Evolutionary conservation across 1,139 yeast species (phyloP).

Genomic region (Martiniozyma asiatica): DNA sequence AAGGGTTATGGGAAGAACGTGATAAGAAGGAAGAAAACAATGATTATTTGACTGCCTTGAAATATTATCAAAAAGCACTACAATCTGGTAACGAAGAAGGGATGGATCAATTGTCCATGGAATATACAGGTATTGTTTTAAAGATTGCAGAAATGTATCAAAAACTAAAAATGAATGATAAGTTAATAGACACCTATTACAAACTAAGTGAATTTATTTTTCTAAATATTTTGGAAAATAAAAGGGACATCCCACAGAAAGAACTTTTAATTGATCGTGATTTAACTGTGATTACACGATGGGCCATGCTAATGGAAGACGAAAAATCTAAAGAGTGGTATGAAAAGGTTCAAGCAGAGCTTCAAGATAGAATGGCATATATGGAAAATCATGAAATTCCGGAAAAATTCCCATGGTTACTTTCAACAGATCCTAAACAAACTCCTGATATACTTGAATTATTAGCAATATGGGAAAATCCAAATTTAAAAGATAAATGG

Average conservation of each 20-base stretch:
- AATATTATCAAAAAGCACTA: conserved; percentile 46
- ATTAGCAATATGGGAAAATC: conserved; percentile 10
- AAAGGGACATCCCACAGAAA: conserved; percentile 14
- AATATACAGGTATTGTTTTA: conserved; percentile 76
- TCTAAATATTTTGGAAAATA: conserved; percentile 16
- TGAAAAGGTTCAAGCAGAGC: conserved; percentile 8
- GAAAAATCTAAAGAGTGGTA: conserved; percentile 7
- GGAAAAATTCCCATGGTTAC: conserved; percentile 9
- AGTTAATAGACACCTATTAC: conserved; percentile 14
- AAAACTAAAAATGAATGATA: conserved; percentile 17
- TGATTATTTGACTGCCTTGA: conserved; percentile 55
- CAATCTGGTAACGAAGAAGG: conserved; percentile 30
- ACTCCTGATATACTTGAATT: conserved; percentile 13
- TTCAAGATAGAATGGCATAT: conserved; percentile 15
- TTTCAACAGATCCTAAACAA: background rate
- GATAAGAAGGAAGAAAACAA: conserved; percentile 52
- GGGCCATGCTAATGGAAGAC: conserved; percentile 14
- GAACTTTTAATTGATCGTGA: conserved; percentile 19
- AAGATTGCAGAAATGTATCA: conserved; percentile 75
- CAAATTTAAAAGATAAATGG: conserved; percentile 6
- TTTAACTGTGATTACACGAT: conserved; percentile 17
- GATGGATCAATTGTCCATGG: conserved; percentile 49
- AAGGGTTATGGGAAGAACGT: conserved; percentile 78
- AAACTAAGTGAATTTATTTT: conserved; percentile 18
- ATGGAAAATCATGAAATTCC: conserved; percentile 14